Conservation (phyloP, 208 protist genomes). For the Phytomonas francai region DNA sequence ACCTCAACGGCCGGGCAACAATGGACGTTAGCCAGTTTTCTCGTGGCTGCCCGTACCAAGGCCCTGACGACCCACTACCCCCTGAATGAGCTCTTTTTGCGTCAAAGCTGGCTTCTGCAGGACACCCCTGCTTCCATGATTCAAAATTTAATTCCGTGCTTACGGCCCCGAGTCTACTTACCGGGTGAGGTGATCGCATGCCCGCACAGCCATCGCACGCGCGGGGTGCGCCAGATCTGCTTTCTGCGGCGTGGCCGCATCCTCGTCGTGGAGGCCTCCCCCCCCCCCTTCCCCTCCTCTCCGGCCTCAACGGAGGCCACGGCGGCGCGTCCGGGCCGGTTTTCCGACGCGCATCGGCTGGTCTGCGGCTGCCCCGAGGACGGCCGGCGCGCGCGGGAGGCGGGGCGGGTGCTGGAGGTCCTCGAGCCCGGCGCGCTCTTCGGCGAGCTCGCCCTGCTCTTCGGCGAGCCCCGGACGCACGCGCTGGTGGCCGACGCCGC, state of each 20-base stretch:
- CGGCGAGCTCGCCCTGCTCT: constrained; percentile 79
- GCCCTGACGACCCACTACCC: constrained; percentile 57
- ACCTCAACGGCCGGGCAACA: constrained; percentile 10
- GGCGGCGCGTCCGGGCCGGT: constrained; percentile 1
- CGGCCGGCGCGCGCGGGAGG: background rate
- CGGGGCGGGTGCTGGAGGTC: constrained; percentile 10
- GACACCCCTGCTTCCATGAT: constrained; percentile 68
- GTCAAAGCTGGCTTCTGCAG: constrained; percentile 87
- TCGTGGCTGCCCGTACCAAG: constrained; percentile 48
- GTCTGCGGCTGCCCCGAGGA: constrained; percentile 9
- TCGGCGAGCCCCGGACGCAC: constrained; percentile 69
- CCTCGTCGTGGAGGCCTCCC: constrained; percentile 52
- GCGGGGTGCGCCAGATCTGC: constrained; percentile 47
- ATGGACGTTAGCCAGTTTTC: constrained; percentile 27
- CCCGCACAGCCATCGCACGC: constrained; percentile 29
- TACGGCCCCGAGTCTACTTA: constrained; percentile 58
- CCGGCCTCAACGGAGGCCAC: too few relatives aligned
- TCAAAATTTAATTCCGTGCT: constrained; percentile 53
- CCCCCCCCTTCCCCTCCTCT: too few relatives aligned
- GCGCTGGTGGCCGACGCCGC: constrained; percentile 52
- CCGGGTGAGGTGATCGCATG: constrained; percentile 74
- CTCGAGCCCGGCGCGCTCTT: constrained; percentile 62
- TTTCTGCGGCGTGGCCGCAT: constrained; percentile 70
- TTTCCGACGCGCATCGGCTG: constrained; percentile 4
- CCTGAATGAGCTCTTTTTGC: constrained; percentile 64